Base-by-base conservation (phyloP, 306 rosid genomes). In the Malus asiatica region DNA sequence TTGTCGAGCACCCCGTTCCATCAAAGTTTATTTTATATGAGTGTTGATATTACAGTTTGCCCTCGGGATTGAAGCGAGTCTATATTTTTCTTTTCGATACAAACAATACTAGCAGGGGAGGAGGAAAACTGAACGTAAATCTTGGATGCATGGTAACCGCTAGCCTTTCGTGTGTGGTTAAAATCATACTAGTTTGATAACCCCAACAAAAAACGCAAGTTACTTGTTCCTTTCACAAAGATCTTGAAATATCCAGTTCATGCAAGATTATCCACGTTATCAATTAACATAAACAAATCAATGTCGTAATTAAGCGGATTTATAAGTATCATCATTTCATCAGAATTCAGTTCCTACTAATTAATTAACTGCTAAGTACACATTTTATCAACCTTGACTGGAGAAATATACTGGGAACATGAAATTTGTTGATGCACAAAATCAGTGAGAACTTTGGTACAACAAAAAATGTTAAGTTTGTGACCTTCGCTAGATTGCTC, bases 1-100 rank as follows among this genome's bases (percentile, higher is more conserved):
- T 57, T 75, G 68, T 80, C 55, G 55, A 48, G 74, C 76, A 46
- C 66, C 72, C 23, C 59, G 53, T 45, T 42, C 46, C 46, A 66
- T 23, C 77, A 51, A 63, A 45, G 33, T 77, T 40, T 80, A 4
- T 80, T 86, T 75, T 63, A 45, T 45, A 58, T 18, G 38, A 19
- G 59, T 62, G 40, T 46, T 69, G 14, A 23, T 25, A 58, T 61
- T 48, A 6, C 20, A 27, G 19, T 53, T 44, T 52, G 63, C 16
- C 35, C 48, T 33, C 9, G 9, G 53, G 53, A 15, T 5, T 15
- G 53, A 48, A 48, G 53, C 1, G 8, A 15, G 3, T 48, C 8
- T 15, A 1, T 48, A 48, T 48, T 48, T 48, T 48, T 48, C 55
- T 48, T 48, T 46, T 46, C 19, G 2, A 46, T 46, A 14, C 53